phyloP scores from a whole-genome alignment of 2,329 filamentous ascomycete genomes.

The Xylaria sp. region DNA sequence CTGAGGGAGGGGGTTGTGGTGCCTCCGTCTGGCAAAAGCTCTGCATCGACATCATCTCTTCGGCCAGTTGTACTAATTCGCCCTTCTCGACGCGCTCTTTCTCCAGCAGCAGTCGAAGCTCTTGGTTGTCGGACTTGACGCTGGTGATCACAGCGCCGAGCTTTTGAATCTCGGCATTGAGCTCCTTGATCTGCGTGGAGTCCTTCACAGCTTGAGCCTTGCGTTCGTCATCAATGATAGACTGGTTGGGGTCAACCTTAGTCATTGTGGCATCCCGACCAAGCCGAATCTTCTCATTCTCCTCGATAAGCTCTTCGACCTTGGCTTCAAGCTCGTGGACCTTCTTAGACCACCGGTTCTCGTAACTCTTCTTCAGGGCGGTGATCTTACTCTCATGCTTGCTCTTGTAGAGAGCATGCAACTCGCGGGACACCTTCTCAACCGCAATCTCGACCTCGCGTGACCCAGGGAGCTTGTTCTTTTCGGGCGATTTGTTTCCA shows the following conservation, averaged over 20 bases:
- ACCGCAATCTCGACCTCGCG: conserved; percentile 84
- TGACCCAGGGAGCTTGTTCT: conserved; percentile 52
- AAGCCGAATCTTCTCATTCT: conserved; percentile 78
- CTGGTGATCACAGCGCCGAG: conserved; percentile 77
- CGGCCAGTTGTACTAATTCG: conserved; percentile 81
- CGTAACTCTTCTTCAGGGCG: conserved; percentile 86
- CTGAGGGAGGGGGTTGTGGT: conserved; percentile 33
- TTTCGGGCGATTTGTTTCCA: conserved; percentile 53
- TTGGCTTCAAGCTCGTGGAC: conserved; percentile 80
- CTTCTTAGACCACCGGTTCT: conserved; percentile 89
- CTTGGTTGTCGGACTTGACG: conserved; percentile 75
- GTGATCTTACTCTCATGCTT: conserved; percentile 98
- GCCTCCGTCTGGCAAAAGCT: conserved; percentile 54
- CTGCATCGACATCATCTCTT: conserved; percentile 83
- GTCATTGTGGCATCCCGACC: conserved; percentile 74
- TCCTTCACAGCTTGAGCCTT: conserved; percentile 68
- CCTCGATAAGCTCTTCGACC: conserved; percentile 74
- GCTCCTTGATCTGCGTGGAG: conserved; percentile 73
- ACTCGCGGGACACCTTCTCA: conserved; percentile 91
- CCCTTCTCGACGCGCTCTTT: conserved; percentile 84
- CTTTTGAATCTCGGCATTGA: conserved; percentile 79
- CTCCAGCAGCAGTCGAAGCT: conserved; percentile 73
- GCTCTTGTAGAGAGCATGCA: conserved; percentile 93
- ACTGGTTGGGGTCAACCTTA: conserved; percentile 62
- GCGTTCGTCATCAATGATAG: conserved; percentile 61